Evolutionary conservation across 176 grass and related monocot species (phyloP).

Genomic region (Raddia distichophylla): DNA sequence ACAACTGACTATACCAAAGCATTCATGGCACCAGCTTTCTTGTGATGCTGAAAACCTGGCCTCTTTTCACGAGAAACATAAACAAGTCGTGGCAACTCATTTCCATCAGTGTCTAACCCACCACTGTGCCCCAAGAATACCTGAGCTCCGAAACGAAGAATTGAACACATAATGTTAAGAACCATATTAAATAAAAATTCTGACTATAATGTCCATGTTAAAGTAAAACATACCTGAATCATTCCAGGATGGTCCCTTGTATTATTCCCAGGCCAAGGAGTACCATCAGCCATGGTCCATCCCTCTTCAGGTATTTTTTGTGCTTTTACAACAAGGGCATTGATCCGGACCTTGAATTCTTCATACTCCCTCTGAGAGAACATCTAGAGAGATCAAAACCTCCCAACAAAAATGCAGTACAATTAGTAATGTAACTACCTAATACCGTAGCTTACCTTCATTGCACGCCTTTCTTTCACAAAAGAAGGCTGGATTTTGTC

Average conservation of each 20-base stretch:
- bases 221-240: slow-evolving; percentile 69
- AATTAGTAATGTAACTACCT: slow-evolving; percentile 29
- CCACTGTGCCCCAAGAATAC: slow-evolving; percentile 97
- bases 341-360: slow-evolving; percentile 89
- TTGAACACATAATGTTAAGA: slow-evolving; percentile 32
- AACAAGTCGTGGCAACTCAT: slow-evolving; percentile 88
- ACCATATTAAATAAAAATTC: slow-evolving; percentile 18
- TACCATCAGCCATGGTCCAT: slow-evolving; percentile 96
- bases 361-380: slow-evolving; percentile 85
- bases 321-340: slow-evolving; percentile 94
- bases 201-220: not conserved
- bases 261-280: slow-evolving; percentile 95
- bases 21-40: slow-evolving; percentile 98
- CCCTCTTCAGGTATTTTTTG: slow-evolving; percentile 95
- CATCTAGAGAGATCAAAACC: slow-evolving; percentile 16
- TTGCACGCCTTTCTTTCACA: slow-evolving; percentile 90
- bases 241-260: slow-evolving; percentile 92
- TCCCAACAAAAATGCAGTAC: not conserved
- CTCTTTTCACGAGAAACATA: slow-evolving; percentile 99
- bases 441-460: slow-evolving; percentile 62
- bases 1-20: slow-evolving; percentile 62
- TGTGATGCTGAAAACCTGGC: slow-evolving; percentile 94
- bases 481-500: slow-evolving; percentile 95
- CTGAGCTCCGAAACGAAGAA: slow-evolving; percentile 43
- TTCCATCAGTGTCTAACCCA: slow-evolving; percentile 92